Base-by-base conservation (phyloP, 2,329 filamentous ascomycete species). In the Penicillium sclerotiorum region DNA sequence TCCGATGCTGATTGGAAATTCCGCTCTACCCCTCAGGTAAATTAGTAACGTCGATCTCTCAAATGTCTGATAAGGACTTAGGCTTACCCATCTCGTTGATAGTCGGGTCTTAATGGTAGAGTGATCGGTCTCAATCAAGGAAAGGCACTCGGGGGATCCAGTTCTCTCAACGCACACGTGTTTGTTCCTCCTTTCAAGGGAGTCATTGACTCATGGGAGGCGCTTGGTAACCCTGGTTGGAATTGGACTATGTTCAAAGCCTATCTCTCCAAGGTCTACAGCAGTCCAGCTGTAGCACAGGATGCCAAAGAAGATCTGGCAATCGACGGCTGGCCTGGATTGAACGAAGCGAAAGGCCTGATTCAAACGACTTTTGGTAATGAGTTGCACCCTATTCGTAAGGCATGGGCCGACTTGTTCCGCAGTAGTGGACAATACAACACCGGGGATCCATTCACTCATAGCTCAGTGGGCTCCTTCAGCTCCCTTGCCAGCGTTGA, bases 191-290 rank as follows among this genome's bases (percentile, higher is more conserved):
- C 57, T 22, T 60, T 55, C 15, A 47, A 49, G 17, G 35, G 51
- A 13, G 61, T 59, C 28, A 20, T 68, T 22, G 64, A 76, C 53
- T 69, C 71, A 2, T 76, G 73, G 73, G 67, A 49, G n/a, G 57
- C 67, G 48, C 52, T 72, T 13, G 72, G 71, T 4, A 74, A 73
- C 43, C 49, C 60, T 9, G 67, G 66, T 7, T 74, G 70, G 72
- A 62, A 57, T 15, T 73, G 66, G 58, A 57, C 69, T 12, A 54
- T 60, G 1, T 41, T 73, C 6, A 47, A 58, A 3, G 67, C 65
- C 1, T 74, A 73, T 50, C 68, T 68, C 39, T 36, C 33, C 33
- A 36, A 36, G n/a, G 33, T 17, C 33, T 36, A 36, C 15, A 36
- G 33, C 15, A 36, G 33, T 36, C 33, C 15, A 17, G 33, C 33